A percentile compares a stretch with the other conserved stretches of the same genome.
These are phyloP conservation scores for Plasmodium gonderi DNA, from an alignment of 169 alveolate genomes.

Conservation along the genomic window DNA sequence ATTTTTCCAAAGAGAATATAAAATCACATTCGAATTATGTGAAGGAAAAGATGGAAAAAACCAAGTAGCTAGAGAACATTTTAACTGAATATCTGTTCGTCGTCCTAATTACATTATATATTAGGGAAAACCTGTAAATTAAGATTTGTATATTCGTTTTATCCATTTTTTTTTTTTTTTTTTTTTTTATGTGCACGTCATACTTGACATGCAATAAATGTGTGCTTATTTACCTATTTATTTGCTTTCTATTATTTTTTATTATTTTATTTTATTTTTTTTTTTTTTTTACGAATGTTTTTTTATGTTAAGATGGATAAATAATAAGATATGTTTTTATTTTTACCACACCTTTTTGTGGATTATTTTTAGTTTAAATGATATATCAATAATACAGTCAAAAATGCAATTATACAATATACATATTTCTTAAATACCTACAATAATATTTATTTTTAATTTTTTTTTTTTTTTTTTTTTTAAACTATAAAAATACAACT, in stretches of 20 bases:
- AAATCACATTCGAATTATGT: conserved; percentile 31
- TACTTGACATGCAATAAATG: not conserved
- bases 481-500: not conserved
- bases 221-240: not conserved
- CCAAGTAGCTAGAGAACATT: not conserved
- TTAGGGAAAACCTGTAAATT: not conserved
- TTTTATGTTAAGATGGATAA: not conserved
- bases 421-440: not conserved
- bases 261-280: not conserved
- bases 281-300: not conserved
- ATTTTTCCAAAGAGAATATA: conserved; percentile 77
- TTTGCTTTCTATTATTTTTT: too few relatives aligned
- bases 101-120: not conserved
- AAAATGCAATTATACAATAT: not conserved
- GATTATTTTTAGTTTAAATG: not conserved
- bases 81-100: not conserved
- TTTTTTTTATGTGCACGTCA: not conserved
- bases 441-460: not conserved
- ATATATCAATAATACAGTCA: not conserved
- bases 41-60: conserved; percentile 47
- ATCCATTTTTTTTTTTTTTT: not conserved
- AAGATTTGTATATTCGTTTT: not conserved
- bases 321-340: not conserved
- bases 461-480: not conserved
- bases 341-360: not conserved